Conservation (phyloP, 345 rosid genomes). For the Iberis pinnata region DNA sequence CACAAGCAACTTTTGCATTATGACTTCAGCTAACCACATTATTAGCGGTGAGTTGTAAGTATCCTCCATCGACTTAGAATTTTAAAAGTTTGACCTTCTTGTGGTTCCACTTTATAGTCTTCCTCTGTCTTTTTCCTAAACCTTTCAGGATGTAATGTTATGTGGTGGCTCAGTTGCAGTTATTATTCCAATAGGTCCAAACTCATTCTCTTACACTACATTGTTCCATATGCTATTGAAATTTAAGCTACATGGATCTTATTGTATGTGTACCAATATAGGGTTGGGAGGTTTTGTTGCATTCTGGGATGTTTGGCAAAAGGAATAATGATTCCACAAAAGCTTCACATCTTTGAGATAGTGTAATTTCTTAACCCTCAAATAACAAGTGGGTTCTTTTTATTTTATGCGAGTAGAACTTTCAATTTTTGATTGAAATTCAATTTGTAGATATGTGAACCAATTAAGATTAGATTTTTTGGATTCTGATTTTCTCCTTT, state of each 20-base stretch:
- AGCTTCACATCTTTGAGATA: constrained; percentile 99
- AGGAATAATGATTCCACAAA: constrained; percentile 76
- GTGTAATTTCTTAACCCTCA: constrained; percentile 34
- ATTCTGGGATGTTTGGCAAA: constrained; percentile 78
- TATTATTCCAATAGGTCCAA: constrained; percentile 80
- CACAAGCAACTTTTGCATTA: constrained; percentile 85
- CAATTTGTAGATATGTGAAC: no score
- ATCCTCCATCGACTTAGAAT: constrained; percentile 12
- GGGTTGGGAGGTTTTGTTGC: constrained; percentile 99
- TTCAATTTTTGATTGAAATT: no score
- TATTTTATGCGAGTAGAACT: no score
- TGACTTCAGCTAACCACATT: constrained; percentile 91
- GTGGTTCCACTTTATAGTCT: constrained; percentile 1
- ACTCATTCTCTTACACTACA: constrained; percentile 16
- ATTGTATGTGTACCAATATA: constrained; percentile 32
- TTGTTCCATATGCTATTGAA: constrained; percentile 1
- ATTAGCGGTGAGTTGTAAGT: constrained; percentile 94
- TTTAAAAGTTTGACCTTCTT: constrained; percentile 17
- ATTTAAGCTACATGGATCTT: constrained; percentile 2
- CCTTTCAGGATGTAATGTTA: constrained; percentile 79
- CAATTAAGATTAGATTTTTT: no score
- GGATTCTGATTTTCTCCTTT: no score
- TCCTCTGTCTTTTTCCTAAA: constrained; percentile 7
- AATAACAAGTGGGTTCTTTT: no score
- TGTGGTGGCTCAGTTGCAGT: constrained; percentile 94